Conservation (phyloP, 2,329 filamentous ascomycete species). For the Penicillium brevicompactum region DNA sequence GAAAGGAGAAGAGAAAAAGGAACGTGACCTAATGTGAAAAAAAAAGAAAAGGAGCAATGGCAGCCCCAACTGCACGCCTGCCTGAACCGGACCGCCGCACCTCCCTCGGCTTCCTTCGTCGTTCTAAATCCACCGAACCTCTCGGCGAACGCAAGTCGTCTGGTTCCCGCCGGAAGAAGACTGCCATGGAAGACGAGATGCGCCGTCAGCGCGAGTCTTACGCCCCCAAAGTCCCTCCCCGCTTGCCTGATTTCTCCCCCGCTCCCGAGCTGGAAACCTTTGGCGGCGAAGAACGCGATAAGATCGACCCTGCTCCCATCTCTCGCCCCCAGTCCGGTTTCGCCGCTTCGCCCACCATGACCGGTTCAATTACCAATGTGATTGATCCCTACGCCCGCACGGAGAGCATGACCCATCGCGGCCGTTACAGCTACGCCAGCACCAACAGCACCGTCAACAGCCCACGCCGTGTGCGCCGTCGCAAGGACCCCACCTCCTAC, state of each 20-base stretch:
- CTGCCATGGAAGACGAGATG: constrained; percentile 52
- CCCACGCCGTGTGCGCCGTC: constrained; percentile 84
- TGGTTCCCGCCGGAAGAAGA: constrained; percentile 40
- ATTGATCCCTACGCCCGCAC: constrained; percentile 78
- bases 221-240: constrained; percentile 62
- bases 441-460: constrained; percentile 91
- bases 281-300: constrained; percentile 65
- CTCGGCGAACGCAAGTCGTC: constrained; percentile 56
- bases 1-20: not conserved
- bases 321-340: constrained; percentile 28
- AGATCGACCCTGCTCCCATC: constrained; percentile 57
- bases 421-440: constrained; percentile 94
- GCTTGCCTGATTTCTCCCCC: constrained; percentile 50
- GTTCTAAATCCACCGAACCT: constrained; percentile 67
- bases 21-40: constrained; percentile 12
- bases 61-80: constrained; percentile 21
- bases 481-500: constrained; percentile 97
- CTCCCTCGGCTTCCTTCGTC: constrained; percentile 63
- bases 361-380: constrained; percentile 37
- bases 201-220: constrained; percentile 58
- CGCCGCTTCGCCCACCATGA: constrained; percentile 26
- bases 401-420: constrained; percentile 95
- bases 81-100: constrained; percentile 43
- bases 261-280: constrained; percentile 57
- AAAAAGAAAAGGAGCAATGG: constrained; percentile 27